Evolutionary conservation across 352 stramenopile genomes (phyloP), one percentile per base, ranked within the genome.

Genomic region (Phytophthora ramorum): DNA sequence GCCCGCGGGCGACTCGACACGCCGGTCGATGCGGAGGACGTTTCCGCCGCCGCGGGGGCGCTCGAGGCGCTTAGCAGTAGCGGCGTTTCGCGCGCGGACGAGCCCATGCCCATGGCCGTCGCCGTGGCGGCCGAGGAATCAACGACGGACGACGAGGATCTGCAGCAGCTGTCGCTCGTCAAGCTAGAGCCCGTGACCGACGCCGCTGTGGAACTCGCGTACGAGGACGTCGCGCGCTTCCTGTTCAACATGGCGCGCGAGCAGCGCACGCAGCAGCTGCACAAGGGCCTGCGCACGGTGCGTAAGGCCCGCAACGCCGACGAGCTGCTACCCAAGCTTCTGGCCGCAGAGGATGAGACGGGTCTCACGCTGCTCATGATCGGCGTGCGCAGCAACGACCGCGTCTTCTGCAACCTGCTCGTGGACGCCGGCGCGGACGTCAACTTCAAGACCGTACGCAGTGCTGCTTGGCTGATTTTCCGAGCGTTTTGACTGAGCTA

Each of bases 291-390:
- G 64, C 62, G 74, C 7, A 79, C 87, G 4, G 74, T 90, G n/a
- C 75, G 83, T 55, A 77, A 75, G 35, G 84, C 73, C 12, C 62
- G 66, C 2, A 91, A 82, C 38, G 71, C 75, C 2, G 65, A 72
- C 3, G 72, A 86, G 17, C 49, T 90, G 48, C 78, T 94, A 60
- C 63, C 65, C 8, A 75, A 74, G 28, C 66, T 91, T 1, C 70
- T 92, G 4, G 60, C 58, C 13, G 82, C 73, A 14, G 86, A 95
- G 57, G 88, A 96, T 46, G 86, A 94, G 13, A 81, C 83, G n/a
- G 88, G 88, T 0, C 75, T 96, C 35, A 95, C 88, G 37, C 64
- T 95, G 51, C 64, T 96, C 43, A 96, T 96, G 88, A 83, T 91
- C 60, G 77, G 74, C 30, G 85, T 95, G 28, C 85, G 85, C 41